Conservation (phyloP, 257 asterid genomes). For the Gentiana straminea region DNA sequence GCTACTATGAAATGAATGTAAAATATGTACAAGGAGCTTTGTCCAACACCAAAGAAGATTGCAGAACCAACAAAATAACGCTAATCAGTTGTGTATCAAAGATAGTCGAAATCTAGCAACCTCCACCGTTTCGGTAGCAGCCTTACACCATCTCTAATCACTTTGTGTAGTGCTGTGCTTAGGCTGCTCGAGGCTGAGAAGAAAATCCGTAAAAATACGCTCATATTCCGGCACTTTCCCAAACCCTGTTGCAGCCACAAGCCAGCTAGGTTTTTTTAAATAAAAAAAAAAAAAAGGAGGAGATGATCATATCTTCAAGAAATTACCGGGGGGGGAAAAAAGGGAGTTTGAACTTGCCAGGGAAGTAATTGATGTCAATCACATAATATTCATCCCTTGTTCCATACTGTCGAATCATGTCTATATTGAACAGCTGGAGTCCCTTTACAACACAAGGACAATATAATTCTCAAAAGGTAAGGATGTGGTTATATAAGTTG, state of each 20-base stretch:
- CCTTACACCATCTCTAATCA: too few relatives aligned
- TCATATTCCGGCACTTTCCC: constrained; percentile 86
- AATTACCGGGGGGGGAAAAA: too few relatives aligned
- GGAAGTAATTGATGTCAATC: constrained; percentile 89
- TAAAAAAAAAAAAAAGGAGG: too few relatives aligned
- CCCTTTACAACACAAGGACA: constrained; percentile 33
- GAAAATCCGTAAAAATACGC: constrained; percentile 70
- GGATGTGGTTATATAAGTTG: neutral
- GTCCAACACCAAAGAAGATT: too few relatives aligned
- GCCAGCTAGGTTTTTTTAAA: too few relatives aligned
- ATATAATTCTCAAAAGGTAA: neutral
- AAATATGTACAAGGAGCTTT: too few relatives aligned
- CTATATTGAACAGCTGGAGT: constrained; percentile 84
- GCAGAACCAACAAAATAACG: too few relatives aligned
- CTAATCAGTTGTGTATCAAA: too few relatives aligned
- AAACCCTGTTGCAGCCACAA: constrained; percentile 36
- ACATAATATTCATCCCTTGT: constrained; percentile 63
- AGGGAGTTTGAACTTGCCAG: constrained; percentile 40
- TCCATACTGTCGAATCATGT: constrained; percentile 85
- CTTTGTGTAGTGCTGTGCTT: neutral
- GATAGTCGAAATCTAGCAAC: too few relatives aligned
- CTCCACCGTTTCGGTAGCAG: too few relatives aligned
- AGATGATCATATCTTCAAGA: too few relatives aligned
- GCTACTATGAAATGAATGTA: too few relatives aligned
- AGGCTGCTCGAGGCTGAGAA: constrained; percentile 16